Evolutionary conservation across 2,329 filamentous ascomycete species (phyloP), one percentile per base, ranked within the genome.

Genomic region (Microdochium paspali): DNA sequence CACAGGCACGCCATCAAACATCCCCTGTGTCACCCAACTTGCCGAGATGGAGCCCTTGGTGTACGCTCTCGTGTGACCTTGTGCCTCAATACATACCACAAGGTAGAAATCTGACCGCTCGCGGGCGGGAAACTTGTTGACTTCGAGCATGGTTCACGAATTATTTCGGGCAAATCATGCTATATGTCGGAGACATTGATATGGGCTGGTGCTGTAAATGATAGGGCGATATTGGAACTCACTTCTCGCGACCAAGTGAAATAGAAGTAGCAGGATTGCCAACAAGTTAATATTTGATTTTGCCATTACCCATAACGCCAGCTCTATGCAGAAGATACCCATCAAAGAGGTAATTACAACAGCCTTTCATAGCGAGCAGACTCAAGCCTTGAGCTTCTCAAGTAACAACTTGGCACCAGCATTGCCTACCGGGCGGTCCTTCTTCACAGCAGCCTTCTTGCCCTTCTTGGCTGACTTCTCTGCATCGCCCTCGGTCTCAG

Each of bases 331-430:
- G 15, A 20, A 15, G 23, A 40, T 18, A 40, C 35, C 35, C 15
- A 18, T 7, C 15, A 18, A 6, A 18, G 10, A 18, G 35, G 35
- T 40, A 7, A 21, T n/a, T 40, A 40, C 35, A 9, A 40, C 35
- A 40, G 13, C 35, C 4, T 18, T 21, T 7, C 10, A 40, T 21
- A n/a, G n/a, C n/a, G 23, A 40, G 6, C 18, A 40, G 9, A 18
- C n/a, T 7, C 18, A 7, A 7, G 35, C 47, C 60, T 60, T 68
- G 52, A 84, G 59, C 66, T 77, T 80, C 61, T 76, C 74, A 49
- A 85, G 64, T 53, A 85, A 63, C 50, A 85, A 63, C 61, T 71
- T 77, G 47, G 80, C 74, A 3, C 82, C 82, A 56, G 71, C 73
- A 62, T 85, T 85, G 12, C 82, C 82, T 4, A 76, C 66, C 7